Evolutionary conservation across 768 basidiomycete species (phyloP).

Genomic region (Gymnopilus dilepis): DNA sequence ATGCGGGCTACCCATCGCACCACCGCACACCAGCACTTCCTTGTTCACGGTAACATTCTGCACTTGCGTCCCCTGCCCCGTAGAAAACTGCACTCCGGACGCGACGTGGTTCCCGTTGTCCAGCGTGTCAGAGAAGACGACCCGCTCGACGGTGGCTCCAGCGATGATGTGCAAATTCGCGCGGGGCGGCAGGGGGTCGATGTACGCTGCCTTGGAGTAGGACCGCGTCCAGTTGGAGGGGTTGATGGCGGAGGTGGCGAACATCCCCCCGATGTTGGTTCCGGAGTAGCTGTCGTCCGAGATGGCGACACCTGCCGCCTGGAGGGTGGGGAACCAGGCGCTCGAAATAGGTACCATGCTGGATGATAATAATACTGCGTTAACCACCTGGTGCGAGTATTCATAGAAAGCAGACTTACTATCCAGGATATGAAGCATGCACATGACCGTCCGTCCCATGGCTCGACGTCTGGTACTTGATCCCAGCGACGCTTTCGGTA

Average conservation of each 20-base stretch:
- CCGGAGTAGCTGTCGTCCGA: slow-evolving; percentile 54
- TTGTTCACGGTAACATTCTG: slow-evolving; percentile 58
- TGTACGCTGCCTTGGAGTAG: slow-evolving; percentile 68
- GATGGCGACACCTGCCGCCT: slow-evolving; percentile 49
- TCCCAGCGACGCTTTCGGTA: slow-evolving; percentile 45
- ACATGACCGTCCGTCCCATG: slow-evolving; percentile 60
- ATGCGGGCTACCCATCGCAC: slow-evolving; percentile 57
- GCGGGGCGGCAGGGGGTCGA: slow-evolving; percentile 67
- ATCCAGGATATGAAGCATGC: slow-evolving; percentile 52
- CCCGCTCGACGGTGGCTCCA: slow-evolving; percentile 62
- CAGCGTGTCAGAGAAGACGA: slow-evolving; percentile 52
- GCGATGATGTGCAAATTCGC: slow-evolving; percentile 67
- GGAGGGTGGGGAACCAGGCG: slow-evolving; percentile 63
- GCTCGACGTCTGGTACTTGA: slow-evolving; percentile 47
- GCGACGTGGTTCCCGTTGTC: slow-evolving; percentile 45
- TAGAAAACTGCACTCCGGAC: slow-evolving; percentile 46
- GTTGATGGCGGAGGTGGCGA: slow-evolving; percentile 66
- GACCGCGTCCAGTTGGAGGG: slow-evolving; percentile 70
- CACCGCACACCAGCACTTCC: slow-evolving; percentile 63
- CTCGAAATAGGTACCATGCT: slow-evolving; percentile 60
- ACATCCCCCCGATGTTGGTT: slow-evolving; percentile 55
- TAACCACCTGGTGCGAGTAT: slow-evolving; percentile 21
- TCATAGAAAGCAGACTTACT: slow-evolving; percentile 48
- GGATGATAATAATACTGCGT: not conserved
- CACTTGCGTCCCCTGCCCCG: slow-evolving; percentile 31